phyloP scores from a whole-genome alignment of 768 basidiomycete genomes.

The Rhizopogon rudus region DNA sequence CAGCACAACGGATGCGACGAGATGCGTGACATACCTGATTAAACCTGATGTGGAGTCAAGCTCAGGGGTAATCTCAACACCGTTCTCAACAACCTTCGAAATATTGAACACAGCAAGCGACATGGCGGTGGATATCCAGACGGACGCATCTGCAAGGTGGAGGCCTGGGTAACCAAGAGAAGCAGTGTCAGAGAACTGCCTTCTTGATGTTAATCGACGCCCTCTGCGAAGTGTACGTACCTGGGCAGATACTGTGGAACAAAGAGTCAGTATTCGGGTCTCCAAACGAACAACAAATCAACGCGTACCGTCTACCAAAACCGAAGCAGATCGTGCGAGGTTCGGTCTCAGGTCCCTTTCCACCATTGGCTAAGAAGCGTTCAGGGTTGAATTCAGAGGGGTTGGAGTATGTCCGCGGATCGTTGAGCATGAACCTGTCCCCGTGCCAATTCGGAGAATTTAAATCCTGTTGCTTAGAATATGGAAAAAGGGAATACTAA shows the following conservation, averaged over 20 bases:
- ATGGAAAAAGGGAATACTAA: too few relatives aligned
- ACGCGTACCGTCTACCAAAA: slow-evolving; percentile 31
- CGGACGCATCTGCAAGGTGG: slow-evolving; percentile 40
- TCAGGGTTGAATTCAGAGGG: slow-evolving; percentile 39
- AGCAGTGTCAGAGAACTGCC: too few relatives aligned
- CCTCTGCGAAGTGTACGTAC: too few relatives aligned
- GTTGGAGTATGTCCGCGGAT: slow-evolving; percentile 38
- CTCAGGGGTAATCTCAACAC: slow-evolving; percentile 34
- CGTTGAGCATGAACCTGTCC: slow-evolving; percentile 26
- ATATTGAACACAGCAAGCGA: slow-evolving; percentile 40
- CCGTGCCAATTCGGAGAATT: too few relatives aligned
- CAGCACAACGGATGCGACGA: slow-evolving; percentile 21
- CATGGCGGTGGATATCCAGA: slow-evolving; percentile 32
- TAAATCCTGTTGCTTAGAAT: too few relatives aligned
- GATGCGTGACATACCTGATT: slow-evolving; percentile 19
- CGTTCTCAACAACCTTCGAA: slow-evolving; percentile 10
- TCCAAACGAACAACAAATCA: too few relatives aligned
- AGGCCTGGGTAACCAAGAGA: slow-evolving; percentile 34
- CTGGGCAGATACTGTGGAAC: too few relatives aligned
- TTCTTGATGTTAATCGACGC: too few relatives aligned
- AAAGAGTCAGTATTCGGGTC: too few relatives aligned
- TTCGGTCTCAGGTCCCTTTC: background rate
- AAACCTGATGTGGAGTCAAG: slow-evolving; percentile 40
- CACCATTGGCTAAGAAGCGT: too few relatives aligned
- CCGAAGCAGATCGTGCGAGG: slow-evolving; percentile 42